phyloP scores from a whole-genome alignment of 768 basidiomycete genomes.

The Lentinula sp. region DNA sequence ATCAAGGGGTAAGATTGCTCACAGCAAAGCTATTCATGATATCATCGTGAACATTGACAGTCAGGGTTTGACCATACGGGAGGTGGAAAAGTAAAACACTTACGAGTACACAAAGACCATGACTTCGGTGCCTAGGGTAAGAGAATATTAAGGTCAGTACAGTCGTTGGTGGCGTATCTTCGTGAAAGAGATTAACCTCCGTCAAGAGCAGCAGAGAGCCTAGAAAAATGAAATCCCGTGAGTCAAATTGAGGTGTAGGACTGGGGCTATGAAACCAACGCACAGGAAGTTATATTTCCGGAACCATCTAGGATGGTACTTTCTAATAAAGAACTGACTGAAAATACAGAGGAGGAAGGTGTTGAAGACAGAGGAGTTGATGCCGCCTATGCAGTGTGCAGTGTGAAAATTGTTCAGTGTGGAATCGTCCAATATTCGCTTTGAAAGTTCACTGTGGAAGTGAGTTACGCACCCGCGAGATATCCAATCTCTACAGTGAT shows the following conservation, averaged over 20 bases:
- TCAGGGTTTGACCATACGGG: neutral
- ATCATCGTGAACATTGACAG: neutral
- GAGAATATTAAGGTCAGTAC: neutral
- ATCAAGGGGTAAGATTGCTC: neutral
- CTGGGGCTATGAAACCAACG: neutral
- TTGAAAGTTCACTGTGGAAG: no score
- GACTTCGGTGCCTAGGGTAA: conserved; percentile 17
- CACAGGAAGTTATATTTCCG: conserved; percentile 25
- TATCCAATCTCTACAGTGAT: conserved; percentile 17
- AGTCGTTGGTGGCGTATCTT: neutral
- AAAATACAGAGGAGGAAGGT: conserved; percentile 19
- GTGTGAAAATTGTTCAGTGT: conserved; percentile 2
- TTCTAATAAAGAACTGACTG: conserved; percentile 30
- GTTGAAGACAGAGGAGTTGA: conserved; percentile 18
- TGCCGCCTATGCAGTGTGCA: conserved; percentile 3
- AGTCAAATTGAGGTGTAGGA: no score
- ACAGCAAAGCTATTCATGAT: conserved; percentile 1
- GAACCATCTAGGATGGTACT: conserved; percentile 25
- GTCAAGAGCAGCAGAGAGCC: conserved; percentile 11
- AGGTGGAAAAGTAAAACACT: conserved; percentile 10
- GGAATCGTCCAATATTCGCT: neutral
- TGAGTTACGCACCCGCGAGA: neutral
- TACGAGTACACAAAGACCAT: conserved; percentile 37
- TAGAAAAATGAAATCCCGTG: neutral
- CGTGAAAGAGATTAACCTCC: conserved; percentile 1